These are phyloP conservation scores for Pseudogymnoascus sp. DNA, from an alignment of 2,329 filamentous ascomycete species.

Conservation along the genomic window DNA sequence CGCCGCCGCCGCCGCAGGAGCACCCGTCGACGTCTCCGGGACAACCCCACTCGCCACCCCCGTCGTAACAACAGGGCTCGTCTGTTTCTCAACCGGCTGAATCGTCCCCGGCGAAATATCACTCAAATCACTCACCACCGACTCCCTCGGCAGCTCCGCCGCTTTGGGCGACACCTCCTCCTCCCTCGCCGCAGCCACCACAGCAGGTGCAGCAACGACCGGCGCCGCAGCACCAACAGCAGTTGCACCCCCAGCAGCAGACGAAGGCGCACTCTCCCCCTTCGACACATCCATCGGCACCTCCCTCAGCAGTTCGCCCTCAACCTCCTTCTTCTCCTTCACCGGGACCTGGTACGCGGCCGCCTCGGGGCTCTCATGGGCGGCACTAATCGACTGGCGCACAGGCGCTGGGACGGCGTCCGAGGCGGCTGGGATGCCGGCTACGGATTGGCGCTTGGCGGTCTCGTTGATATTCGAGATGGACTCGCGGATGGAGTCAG, in stretches of 20 bases:
- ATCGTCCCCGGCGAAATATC: constrained; percentile 26
- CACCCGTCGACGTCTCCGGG: constrained; percentile 12
- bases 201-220: constrained; percentile 15
- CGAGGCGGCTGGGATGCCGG: constrained; percentile 17
- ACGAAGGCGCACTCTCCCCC: constrained; percentile 15
- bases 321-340: constrained; percentile 64
- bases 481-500: constrained; percentile 43
- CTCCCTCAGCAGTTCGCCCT: constrained; percentile 63
- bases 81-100: constrained; percentile 18
- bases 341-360: constrained; percentile 60
- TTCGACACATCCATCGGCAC: constrained; percentile 35
- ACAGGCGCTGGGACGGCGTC: constrained; percentile 47
- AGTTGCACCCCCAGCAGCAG: neutral
- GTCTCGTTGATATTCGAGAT: constrained; percentile 40
- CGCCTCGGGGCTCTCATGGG: constrained; percentile 60
- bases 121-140: constrained; percentile 11
- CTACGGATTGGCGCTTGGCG: constrained; percentile 32
- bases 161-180: constrained; percentile 13
- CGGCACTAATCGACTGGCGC: constrained; percentile 47
- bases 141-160: constrained; percentile 11
- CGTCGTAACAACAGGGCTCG: constrained; percentile 19
- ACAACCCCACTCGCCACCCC: constrained; percentile 14
- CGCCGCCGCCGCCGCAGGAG: neutral
- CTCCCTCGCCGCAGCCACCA: constrained; percentile 44
- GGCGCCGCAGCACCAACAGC: constrained; percentile 25